Evolutionary conservation across 2,329 filamentous ascomycete genomes (phyloP).

Genomic region (Paecilomyces formosus): DNA sequence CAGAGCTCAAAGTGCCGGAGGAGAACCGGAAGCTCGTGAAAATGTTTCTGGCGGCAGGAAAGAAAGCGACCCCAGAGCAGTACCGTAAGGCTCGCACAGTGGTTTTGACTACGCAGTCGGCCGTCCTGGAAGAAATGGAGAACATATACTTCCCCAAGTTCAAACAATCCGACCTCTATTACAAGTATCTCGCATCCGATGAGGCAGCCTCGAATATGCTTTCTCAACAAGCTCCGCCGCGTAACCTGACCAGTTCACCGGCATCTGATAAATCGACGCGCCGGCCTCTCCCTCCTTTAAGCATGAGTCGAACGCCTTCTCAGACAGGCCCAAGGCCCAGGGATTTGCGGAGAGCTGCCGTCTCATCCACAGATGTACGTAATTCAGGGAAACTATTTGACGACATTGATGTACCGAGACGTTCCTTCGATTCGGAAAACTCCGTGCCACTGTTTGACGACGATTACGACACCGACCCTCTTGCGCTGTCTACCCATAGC

Average conservation of each 20-base stretch:
- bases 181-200: conserved; percentile 88
- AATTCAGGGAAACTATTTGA: conserved; percentile 39
- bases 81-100: conserved; percentile 77
- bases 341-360: conserved; percentile 53
- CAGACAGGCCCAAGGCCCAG: conserved; percentile 37
- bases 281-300: conserved; percentile 33
- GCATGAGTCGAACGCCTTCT: conserved; percentile 41
- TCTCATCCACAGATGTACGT: conserved; percentile 55
- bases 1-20: conserved; percentile 70
- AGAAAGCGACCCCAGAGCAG: conserved; percentile 66
- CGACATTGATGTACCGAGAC: conserved; percentile 44
- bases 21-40: conserved; percentile 63
- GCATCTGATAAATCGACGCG: conserved; percentile 24
- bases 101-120: conserved; percentile 73
- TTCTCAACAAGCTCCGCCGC: conserved; percentile 12
- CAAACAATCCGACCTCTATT: conserved; percentile 88
- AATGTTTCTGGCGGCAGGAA: conserved; percentile 71
- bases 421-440: conserved; percentile 63
- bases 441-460: conserved; percentile 68
- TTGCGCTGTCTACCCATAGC: conserved; percentile 71
- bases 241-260: conserved; percentile 11
- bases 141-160: conserved; percentile 74
- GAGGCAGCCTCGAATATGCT: conserved; percentile 44
- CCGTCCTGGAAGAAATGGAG: conserved; percentile 77
- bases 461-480: conserved; percentile 62